A percentile compares a stretch with the other conserved stretches of the same genome.
These are phyloP conservation scores for Aspergillaceae sp. DNA, from an alignment of 2,329 filamentous ascomycete species.

Conservation along the genomic window DNA sequence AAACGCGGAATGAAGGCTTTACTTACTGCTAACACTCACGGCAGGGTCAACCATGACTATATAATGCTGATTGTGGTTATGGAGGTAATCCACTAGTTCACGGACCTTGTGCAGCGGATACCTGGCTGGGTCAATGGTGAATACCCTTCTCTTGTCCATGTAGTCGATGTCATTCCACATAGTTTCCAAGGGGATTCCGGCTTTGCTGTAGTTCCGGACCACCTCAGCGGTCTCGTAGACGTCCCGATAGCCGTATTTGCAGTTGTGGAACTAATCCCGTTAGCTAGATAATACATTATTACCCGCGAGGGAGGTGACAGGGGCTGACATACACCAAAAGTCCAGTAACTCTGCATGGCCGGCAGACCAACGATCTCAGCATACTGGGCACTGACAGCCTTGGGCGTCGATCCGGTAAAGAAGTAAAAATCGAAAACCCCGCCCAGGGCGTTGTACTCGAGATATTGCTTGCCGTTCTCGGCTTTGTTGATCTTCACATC, in stretches of 20 bases:
- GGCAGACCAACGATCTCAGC: conserved; percentile 49
- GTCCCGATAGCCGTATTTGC: conserved; percentile 54
- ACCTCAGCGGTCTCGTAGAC: conserved; percentile 37
- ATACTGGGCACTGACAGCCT: conserved; percentile 53
- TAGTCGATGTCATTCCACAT: conserved; percentile 42
- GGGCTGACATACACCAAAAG: conserved; percentile 43
- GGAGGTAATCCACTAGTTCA: conserved; percentile 58
- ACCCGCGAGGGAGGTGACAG: not conserved
- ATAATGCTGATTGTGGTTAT: conserved; percentile 59
- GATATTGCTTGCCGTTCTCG: conserved; percentile 52
- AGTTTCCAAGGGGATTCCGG: conserved; percentile 36
- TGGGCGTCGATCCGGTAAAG: conserved; percentile 50
- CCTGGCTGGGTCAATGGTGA: conserved; percentile 31
- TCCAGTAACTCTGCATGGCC: conserved; percentile 57
- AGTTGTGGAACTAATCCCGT: conserved; percentile 44
- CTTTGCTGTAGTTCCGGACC: conserved; percentile 36
- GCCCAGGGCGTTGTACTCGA: conserved; percentile 72
- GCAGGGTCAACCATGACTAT: conserved; percentile 66
- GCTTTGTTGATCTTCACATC: conserved; percentile 65
- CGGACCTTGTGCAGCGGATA: conserved; percentile 45
- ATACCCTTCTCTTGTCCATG: conserved; percentile 31
- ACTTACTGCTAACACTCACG: conserved; percentile 31
- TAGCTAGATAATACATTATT: not conserved
- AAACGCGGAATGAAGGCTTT: not conserved
- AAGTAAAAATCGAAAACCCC: conserved; percentile 69